phyloP scores from a whole-genome alignment of 768 basidiomycete genomes.

The Scleroderma bovista region DNA sequence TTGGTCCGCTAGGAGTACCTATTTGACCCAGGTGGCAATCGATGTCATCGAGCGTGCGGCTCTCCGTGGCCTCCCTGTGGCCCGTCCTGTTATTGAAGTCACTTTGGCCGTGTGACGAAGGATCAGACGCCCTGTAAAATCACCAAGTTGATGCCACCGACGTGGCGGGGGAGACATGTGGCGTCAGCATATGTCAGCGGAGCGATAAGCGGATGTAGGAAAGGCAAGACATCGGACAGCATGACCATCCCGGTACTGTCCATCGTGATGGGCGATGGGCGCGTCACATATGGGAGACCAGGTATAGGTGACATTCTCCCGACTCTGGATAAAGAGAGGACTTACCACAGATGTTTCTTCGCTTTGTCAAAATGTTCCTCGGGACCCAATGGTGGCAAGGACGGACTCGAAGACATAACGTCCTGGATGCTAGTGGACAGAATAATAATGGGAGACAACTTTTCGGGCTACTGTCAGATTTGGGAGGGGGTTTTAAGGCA shows the following conservation, averaged over 20 bases:
- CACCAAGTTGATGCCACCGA: conserved; percentile 13
- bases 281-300: conserved; percentile 6
- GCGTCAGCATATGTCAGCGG: conserved; percentile 24
- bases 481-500: conserved; percentile 27
- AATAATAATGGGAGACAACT: conserved; percentile 15
- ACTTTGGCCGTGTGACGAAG: conserved; percentile 19
- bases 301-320: conserved; percentile 4
- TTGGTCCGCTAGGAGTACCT: conserved; percentile 10
- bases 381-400: conserved; percentile 12
- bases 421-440: conserved; percentile 12
- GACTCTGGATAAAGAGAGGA: conserved; percentile 3
- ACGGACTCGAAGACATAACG: conserved; percentile 22
- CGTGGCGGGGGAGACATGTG: conserved; percentile 22
- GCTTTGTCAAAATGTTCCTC: conserved; percentile 33
- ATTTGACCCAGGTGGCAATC: conserved; percentile 18
- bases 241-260: background rate
- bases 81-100: conserved; percentile 9
- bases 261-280: conserved; percentile 4
- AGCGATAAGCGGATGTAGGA: conserved; percentile 19
- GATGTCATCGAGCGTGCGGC: conserved; percentile 17
- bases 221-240: conserved; percentile 1
- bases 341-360: conserved; percentile 30
- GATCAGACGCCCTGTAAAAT: conserved; percentile 27
- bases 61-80: conserved; percentile 12
- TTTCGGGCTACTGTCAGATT: conserved; percentile 19